Conservation (phyloP, 106 monocot genomes). For the Dendrobium nobile region DNA sequence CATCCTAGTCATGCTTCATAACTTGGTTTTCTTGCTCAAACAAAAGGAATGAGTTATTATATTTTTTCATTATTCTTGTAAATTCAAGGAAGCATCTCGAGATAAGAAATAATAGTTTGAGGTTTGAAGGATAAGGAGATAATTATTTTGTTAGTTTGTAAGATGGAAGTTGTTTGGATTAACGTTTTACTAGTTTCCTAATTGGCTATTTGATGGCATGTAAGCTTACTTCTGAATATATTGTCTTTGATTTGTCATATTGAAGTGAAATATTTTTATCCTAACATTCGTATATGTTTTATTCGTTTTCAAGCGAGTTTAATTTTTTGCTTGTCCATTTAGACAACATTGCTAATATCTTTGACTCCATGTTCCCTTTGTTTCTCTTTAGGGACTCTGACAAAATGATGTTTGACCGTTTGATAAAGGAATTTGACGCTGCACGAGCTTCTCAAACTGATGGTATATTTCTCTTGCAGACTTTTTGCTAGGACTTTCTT, state of each 20-base stretch:
- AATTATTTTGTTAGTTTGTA: background rate
- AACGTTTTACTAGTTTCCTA: background rate
- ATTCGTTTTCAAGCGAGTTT: background rate
- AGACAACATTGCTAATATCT: background rate
- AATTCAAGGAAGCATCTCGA: background rate
- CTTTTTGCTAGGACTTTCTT: background rate
- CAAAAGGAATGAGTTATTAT: background rate
- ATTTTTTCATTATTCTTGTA: background rate
- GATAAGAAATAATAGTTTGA: background rate
- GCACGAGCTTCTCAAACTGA: conserved; percentile 75
- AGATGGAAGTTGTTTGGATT: background rate
- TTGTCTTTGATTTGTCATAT: background rate
- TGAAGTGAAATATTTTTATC: background rate
- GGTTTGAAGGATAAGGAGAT: background rate
- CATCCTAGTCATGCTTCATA: too few species aligned
- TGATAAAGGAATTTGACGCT: conserved; percentile 78
- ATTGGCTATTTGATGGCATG: background rate
- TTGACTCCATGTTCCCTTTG: background rate
- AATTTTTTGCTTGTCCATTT: background rate
- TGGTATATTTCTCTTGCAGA: conserved; percentile 30
- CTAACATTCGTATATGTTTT: background rate
- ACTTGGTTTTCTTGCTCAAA: background rate
- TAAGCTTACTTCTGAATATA: background rate
- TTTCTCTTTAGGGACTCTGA: conserved; percentile 70
- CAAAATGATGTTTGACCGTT: conserved; percentile 80